Evolutionary conservation across 2,329 filamentous ascomycete genomes (phyloP).

Genomic region (Sporothrix protearum): DNA sequence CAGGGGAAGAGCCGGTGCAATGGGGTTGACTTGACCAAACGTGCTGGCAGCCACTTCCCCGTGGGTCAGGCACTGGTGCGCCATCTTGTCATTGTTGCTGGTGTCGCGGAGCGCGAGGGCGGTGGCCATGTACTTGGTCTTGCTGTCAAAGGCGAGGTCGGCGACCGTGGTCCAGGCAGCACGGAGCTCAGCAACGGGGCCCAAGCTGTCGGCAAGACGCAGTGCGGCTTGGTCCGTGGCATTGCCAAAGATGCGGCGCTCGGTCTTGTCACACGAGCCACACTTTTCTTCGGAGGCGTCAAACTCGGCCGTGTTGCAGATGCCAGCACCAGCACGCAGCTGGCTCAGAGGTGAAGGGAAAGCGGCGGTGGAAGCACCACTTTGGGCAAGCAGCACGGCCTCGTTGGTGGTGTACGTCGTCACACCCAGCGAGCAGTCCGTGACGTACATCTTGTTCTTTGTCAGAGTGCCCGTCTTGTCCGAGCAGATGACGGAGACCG

Average conservation of each 20-base stretch:
- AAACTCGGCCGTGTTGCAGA: slow-evolving; percentile 74
- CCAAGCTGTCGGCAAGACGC: slow-evolving; percentile 64
- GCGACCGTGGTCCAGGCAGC: slow-evolving; percentile 63
- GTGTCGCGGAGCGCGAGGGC: slow-evolving; percentile 48
- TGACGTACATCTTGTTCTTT: slow-evolving; percentile 69
- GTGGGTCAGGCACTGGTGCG: not conserved
- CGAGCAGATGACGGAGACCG: slow-evolving; percentile 69
- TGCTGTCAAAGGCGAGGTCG: slow-evolving; percentile 72
- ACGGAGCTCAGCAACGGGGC: slow-evolving; percentile 56
- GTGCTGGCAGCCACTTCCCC: not conserved
- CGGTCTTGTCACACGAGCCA: slow-evolving; percentile 48
- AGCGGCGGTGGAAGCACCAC: slow-evolving; percentile 31
- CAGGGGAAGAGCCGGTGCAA: not conserved
- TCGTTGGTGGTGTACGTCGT: slow-evolving; percentile 47
- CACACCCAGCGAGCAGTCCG: slow-evolving; percentile 62
- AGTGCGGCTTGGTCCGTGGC: slow-evolving; percentile 73
- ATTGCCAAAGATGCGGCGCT: slow-evolving; percentile 66
- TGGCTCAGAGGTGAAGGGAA: slow-evolving; percentile 46
- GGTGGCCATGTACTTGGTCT: slow-evolving; percentile 77
- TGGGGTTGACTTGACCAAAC: not conserved
- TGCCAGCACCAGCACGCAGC: slow-evolving; percentile 56
- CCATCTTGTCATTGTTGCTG: not conserved
- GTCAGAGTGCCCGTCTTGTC: slow-evolving; percentile 74
- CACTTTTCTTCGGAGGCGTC: slow-evolving; percentile 56
- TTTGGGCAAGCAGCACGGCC: slow-evolving; percentile 36